Conservation (phyloP, 2,329 filamentous ascomycete genomes). For the Claviceps humidiphila region DNA sequence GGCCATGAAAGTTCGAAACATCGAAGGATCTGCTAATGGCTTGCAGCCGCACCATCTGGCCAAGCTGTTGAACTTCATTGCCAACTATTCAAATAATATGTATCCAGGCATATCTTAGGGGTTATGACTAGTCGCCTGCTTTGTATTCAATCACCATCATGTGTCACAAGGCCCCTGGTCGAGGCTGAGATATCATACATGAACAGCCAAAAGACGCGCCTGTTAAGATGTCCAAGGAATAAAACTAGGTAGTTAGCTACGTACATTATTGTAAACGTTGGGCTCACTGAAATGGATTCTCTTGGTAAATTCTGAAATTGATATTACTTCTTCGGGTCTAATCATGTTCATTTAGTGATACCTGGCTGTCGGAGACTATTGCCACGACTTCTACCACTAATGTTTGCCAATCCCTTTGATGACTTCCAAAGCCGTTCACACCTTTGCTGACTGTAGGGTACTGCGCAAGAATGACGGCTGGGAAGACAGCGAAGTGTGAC, state of each 20-base stretch:
- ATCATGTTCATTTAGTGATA: background rate
- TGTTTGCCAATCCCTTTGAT: background rate
- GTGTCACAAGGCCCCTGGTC: background rate
- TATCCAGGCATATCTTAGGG: background rate
- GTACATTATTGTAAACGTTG: background rate
- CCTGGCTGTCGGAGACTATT: background rate
- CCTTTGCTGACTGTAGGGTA: background rate
- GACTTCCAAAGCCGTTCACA: background rate
- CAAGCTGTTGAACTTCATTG: background rate
- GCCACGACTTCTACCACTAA: background rate
- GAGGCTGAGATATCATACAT: background rate
- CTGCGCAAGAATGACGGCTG: too few species aligned
- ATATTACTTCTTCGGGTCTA: background rate
- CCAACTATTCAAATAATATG: background rate
- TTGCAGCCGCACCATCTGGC: background rate
- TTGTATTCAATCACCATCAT: background rate
- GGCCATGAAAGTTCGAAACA: background rate
- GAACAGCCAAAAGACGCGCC: background rate
- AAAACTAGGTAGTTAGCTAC: background rate
- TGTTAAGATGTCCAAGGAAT: background rate
- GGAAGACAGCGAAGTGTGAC: too few species aligned
- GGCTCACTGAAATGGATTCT: background rate
- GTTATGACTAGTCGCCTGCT: background rate
- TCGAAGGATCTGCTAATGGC: background rate
- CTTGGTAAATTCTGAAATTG: background rate